Evolutionary conservation across 331 rosid species (phyloP).

Genomic region (Quercus tomentella): DNA sequence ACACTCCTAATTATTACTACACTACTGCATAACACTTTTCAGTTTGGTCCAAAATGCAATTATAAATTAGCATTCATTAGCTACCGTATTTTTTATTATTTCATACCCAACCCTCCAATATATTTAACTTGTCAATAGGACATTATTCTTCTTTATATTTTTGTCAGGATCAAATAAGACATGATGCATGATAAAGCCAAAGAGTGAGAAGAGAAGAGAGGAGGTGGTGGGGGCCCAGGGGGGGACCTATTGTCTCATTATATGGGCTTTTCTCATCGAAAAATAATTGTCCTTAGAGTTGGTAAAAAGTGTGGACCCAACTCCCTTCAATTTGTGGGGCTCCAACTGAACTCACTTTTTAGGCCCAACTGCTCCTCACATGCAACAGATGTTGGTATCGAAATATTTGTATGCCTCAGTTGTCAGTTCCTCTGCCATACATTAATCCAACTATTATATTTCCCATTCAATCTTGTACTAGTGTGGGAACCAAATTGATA

Average conservation of each 20-base stretch:
- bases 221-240: neutral
- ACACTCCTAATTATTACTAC: too few species aligned
- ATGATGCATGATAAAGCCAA: neutral
- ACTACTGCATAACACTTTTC: too few species aligned
- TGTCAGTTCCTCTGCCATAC: neutral
- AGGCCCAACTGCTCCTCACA: slow-evolving; percentile 46
- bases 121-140: neutral
- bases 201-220: too few species aligned
- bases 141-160: too few species aligned
- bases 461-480: too few species aligned
- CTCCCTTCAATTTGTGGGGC: slow-evolving; percentile 25
- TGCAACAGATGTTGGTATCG: slow-evolving; percentile 4
- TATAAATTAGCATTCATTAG: too few species aligned
- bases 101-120: neutral
- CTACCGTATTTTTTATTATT: neutral
- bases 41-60: too few species aligned
- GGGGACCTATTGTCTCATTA: slow-evolving; percentile 22
- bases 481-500: too few species aligned
- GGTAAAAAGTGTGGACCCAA: slow-evolving; percentile 40
- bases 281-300: slow-evolving; percentile 25
- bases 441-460: too few species aligned
- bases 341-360: slow-evolving; percentile 12
- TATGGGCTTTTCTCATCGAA: slow-evolving; percentile 2
- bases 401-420: slow-evolving; percentile 10
- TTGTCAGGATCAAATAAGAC: too few species aligned